phyloP scores from a whole-genome alignment of 208 protist genomes.

The Leishmania arabica region DNA sequence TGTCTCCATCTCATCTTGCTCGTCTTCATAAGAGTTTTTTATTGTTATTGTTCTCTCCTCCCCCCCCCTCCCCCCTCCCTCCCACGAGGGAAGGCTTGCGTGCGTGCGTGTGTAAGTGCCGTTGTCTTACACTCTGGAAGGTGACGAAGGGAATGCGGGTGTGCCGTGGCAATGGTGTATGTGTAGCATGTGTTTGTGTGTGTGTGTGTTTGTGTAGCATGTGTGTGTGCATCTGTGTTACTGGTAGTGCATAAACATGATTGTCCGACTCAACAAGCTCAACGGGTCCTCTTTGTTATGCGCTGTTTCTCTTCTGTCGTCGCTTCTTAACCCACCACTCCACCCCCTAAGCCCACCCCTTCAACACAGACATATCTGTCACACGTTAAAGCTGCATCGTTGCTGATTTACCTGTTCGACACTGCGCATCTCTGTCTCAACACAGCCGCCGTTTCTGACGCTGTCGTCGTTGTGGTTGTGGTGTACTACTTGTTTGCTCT shows the following conservation, averaged over 20 bases:
- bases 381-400: background rate
- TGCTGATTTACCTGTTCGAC: background rate
- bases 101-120: background rate
- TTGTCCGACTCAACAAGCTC: background rate
- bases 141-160: background rate
- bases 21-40: background rate
- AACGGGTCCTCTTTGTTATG: background rate
- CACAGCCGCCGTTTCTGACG: background rate
- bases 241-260: background rate
- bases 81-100: background rate
- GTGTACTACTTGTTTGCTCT: background rate
- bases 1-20: conserved; percentile 5
- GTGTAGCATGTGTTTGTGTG: background rate
- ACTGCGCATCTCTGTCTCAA: background rate
- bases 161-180: background rate
- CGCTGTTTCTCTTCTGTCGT: background rate
- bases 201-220: background rate
- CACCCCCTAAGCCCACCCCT: background rate
- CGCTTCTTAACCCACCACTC: background rate
- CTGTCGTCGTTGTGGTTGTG: background rate
- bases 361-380: background rate
- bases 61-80: no score
- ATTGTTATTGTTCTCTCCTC: background rate
- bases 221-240: background rate
- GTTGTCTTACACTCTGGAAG: background rate